Conservation (phyloP, 352 stramenopile genomes). For the Phytophthora pseudosyringae region DNA sequence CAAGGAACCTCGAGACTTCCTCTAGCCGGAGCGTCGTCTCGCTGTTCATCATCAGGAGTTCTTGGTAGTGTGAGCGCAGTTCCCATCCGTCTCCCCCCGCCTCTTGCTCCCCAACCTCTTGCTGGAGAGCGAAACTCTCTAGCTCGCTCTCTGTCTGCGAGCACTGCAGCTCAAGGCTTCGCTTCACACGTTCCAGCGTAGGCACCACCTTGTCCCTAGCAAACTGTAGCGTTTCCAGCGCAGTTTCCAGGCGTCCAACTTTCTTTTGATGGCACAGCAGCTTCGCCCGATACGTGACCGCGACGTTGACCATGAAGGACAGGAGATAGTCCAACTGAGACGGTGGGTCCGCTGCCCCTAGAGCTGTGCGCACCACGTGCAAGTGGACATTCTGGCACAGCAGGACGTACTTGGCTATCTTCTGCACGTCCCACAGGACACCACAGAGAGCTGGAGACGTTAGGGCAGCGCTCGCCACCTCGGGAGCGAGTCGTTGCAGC, state of each 20-base stretch:
- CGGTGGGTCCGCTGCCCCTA: neutral
- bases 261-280: slow-evolving; percentile 1
- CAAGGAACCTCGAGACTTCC: slow-evolving; percentile 2
- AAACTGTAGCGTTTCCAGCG: slow-evolving; percentile 19
- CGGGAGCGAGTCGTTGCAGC: slow-evolving; percentile 12
- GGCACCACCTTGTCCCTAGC: slow-evolving; percentile 25
- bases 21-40: slow-evolving; percentile 26
- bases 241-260: slow-evolving; percentile 13
- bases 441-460: slow-evolving; percentile 16
- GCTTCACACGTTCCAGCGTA: slow-evolving; percentile 8
- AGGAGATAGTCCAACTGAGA: slow-evolving; percentile 33
- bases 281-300: slow-evolving; percentile 6
- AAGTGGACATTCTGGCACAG: slow-evolving; percentile 25
- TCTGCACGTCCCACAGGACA: slow-evolving; percentile 3
- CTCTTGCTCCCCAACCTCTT: neutral
- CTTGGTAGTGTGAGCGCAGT: slow-evolving; percentile 26
- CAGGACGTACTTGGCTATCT: slow-evolving; percentile 5
- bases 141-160: slow-evolving; percentile 11
- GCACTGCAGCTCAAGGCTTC: slow-evolving; percentile 8
- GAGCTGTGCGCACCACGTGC: slow-evolving; percentile 5
- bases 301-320: slow-evolving; percentile 34
- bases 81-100: slow-evolving; percentile 16
- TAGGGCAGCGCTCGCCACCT: slow-evolving; percentile 18
- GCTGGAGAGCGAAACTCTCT: neutral
- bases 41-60: slow-evolving; percentile 24